Evolutionary conservation across 768 basidiomycete species (phyloP), one percentile per base, ranked within the genome.

Genomic region (Hirschioporus abietinus): DNA sequence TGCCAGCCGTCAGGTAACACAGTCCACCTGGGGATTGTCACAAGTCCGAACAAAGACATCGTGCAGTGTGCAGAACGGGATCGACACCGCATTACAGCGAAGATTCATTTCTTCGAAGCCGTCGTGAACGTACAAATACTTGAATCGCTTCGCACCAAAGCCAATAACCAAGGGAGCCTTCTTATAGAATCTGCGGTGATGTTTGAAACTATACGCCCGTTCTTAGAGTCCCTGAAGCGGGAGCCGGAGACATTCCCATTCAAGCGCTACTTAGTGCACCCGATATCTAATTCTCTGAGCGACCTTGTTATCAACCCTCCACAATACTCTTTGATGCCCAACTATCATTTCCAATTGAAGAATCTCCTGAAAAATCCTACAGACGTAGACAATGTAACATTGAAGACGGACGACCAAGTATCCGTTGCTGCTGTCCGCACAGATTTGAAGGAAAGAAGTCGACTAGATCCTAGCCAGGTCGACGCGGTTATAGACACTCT

Each of bases 381-480:
- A 8, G 82, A 74, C 7, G 75, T 81, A 5, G 71, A 70, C 7
- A 78, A 81, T 61, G 68, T 86, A 17, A 76, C 73, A 58, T 75
- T 88, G 60, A 73, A 76, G 62, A 80, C 80, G 0, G 73, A 76
- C 1, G 80, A 85, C 64, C 74, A 72, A 8, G 68, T 65, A 10
- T 86, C 87, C 0, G 72, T 89, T n/a, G 78, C 71, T 3, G 67
- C 66, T n/a, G 88, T 84, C 0, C 81, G 85, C 6, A 67, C 73
- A 24, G 78, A 80, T 58, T 73, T 92, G n/a, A 75, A 68, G 58
- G 67, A 71, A 20, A 74, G 76, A 3, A 91, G 87, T 71, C 77
- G 82, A 7, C 78, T 93, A 30, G 92, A 93, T 68, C 78, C 83
- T 0, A 89, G 88, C 73, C 92, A 93, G 72, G 86, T 82, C 0